phyloP scores from a whole-genome alignment of 139 green algal species.

The Chlorella sp. region DNA sequence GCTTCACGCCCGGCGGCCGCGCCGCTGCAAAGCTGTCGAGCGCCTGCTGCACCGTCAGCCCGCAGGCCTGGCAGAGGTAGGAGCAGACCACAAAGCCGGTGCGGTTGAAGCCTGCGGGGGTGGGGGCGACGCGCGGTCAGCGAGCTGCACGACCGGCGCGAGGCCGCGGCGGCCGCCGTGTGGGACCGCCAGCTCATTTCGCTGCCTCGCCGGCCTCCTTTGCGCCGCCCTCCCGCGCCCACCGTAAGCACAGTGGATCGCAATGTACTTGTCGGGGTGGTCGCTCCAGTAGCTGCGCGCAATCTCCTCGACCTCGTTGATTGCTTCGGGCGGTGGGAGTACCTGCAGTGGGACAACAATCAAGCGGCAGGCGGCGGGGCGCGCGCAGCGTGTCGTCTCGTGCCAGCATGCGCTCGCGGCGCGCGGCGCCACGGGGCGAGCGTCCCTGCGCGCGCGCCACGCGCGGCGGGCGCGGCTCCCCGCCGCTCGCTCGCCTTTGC shows the following conservation, averaged over 20 bases:
- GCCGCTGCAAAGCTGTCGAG: conserved; percentile 68
- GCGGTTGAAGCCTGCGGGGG: conserved; percentile 78
- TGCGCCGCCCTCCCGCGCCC: conserved; percentile 11
- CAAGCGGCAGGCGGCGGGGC: too few species aligned
- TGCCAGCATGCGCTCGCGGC: too few species aligned
- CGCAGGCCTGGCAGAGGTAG: conserved; percentile 72
- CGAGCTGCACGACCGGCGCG: too few species aligned
- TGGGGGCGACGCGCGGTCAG: background rate
- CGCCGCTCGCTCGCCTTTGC: too few species aligned
- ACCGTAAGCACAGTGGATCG: conserved; percentile 89
- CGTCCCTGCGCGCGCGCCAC: too few species aligned
- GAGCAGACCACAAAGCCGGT: conserved; percentile 87
- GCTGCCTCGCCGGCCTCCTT: too few species aligned
- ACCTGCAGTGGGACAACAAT: too few species aligned
- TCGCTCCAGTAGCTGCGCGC: conserved; percentile 58
- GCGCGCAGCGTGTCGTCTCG: too few species aligned
- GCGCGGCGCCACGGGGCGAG: too few species aligned
- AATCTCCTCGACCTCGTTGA: conserved; percentile 57
- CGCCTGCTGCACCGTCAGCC: conserved; percentile 69
- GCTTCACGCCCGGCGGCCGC: conserved; percentile 80
- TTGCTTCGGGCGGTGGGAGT: conserved; percentile 56
- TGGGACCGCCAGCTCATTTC: too few species aligned
- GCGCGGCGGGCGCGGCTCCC: too few species aligned
- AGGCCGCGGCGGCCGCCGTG: too few species aligned
- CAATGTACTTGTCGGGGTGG: conserved; percentile 67